Percentiles rank a stretch among this genome's conserved stretches.
Evolutionary conservation across 805 yeast genomes (phyloP).

Genomic region (Tanozyma kutaoensis): DNA sequence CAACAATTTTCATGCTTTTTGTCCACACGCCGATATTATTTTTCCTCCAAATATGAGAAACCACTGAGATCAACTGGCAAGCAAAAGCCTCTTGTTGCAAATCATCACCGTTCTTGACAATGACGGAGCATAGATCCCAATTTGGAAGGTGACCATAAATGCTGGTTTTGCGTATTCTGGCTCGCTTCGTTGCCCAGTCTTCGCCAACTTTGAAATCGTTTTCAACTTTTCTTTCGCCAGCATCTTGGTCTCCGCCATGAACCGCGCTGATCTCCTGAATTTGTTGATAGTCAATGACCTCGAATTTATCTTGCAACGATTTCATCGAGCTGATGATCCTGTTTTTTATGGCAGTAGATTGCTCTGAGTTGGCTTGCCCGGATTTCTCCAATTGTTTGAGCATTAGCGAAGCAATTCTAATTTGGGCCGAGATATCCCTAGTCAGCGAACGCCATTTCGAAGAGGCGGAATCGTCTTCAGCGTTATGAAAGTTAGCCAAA

Average conservation of each 20-base stretch:
- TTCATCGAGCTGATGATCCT: slow-evolving; percentile 19
- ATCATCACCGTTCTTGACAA: slow-evolving; percentile 94
- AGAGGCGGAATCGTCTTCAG: not conserved
- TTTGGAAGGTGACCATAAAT: slow-evolving; percentile 75
- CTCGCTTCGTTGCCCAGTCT: slow-evolving; percentile 80
- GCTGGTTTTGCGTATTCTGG: slow-evolving; percentile 66
- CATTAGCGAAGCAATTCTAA: slow-evolving; percentile 95
- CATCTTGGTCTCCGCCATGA: slow-evolving; percentile 33
- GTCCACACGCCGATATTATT: slow-evolving; percentile 75
- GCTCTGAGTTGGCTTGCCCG: slow-evolving; percentile 39
- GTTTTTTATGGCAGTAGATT: slow-evolving; percentile 10
- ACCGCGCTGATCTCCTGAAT: slow-evolving; percentile 38
- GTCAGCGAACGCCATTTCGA: slow-evolving; percentile 5
- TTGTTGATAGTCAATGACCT: slow-evolving; percentile 17
- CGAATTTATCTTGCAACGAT: slow-evolving; percentile 26
- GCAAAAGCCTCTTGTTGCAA: slow-evolving; percentile 96
- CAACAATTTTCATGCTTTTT: slow-evolving; percentile 80
- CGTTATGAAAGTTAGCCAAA: not conserved
- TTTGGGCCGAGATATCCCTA: slow-evolving; percentile 68
- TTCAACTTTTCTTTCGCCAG: slow-evolving; percentile 82
- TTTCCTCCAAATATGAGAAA: slow-evolving; percentile 72
- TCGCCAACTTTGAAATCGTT: slow-evolving; percentile 89
- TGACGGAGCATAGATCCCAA: slow-evolving; percentile 94
- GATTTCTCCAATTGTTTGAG: slow-evolving; percentile 74
- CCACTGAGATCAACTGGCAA: slow-evolving; percentile 80